Evolutionary conservation across 148 eudicot species (phyloP).

Genomic region (Rhododendron vialii): DNA sequence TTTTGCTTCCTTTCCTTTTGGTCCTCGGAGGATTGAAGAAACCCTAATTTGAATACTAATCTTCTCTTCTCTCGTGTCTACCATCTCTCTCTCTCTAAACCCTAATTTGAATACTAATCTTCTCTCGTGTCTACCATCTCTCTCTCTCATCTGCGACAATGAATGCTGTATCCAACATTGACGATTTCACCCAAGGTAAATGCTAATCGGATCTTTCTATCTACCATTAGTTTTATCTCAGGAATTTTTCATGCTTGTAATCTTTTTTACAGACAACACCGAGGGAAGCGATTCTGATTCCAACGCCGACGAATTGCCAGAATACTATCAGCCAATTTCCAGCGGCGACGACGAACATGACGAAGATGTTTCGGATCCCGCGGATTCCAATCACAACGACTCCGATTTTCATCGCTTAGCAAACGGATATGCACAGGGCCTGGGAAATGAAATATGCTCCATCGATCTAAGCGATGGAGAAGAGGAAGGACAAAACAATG

Average conservation of each 20-base stretch:
- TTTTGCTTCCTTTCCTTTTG: not conserved
- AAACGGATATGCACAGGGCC: conserved; percentile 1
- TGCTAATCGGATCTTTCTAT: not conserved
- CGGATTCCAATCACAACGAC: conserved; percentile 1
- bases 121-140: no score
- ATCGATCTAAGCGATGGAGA: conserved; percentile 49
- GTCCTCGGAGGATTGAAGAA: no score
- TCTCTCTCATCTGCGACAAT: conserved; percentile 2
- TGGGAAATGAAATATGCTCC: conserved; percentile 35
- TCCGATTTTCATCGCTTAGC: not conserved
- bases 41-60: not conserved
- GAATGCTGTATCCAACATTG: conserved; percentile 37
- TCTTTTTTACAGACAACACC: conserved; percentile 31
- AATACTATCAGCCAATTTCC: conserved; percentile 69
- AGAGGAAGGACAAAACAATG: conserved; percentile 5
- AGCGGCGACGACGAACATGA: conserved; percentile 21
- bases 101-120: not conserved
- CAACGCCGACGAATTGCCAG: conserved; percentile 42
- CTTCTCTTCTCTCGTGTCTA: no score
- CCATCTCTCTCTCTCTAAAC: not conserved
- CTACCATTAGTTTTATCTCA: not conserved
- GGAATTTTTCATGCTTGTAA: conserved; percentile 9
- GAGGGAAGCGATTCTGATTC: conserved; percentile 62
- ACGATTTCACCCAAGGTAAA: conserved; percentile 24
- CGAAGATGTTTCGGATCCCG: conserved; percentile 16